Base-by-base conservation (phyloP, 2,329 filamentous ascomycete genomes). In the Fusarium gaditjirri region DNA sequence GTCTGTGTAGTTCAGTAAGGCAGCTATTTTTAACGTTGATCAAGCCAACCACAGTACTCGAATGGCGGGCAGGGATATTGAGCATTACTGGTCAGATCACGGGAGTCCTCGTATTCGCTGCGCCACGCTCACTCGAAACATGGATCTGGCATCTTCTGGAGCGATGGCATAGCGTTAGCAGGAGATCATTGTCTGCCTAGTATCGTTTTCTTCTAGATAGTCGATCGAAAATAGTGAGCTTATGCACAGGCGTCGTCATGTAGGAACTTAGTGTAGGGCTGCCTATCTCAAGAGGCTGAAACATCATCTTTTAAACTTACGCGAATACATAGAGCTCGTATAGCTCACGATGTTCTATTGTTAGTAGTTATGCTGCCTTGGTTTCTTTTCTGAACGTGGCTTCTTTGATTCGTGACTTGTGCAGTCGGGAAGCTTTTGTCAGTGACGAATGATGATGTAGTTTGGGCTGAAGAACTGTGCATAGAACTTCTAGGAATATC, bases 51-150 rank as follows among this genome's bases (percentile, higher is more conserved):
- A 59, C 21, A 23, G 25, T 13, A 6, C 21, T 25, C 25, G 31
- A 43, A 17, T 44, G 12, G 3, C 21, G 2, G 49, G 3, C 58
- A 61, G 31, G 49, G 58, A 4, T 61, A 19, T 19, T 43, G 36
- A 23, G 23, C 43, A 25, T 16, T 39, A 35, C 21, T 54, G 12
- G 52, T 19, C 27, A 41, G 19, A 29, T 47, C 29, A 47, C 39
- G 53, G n/a, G 31, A 33, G 19, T 33, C 35, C 56, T 56, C 49
- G 58, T 61, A 56, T 61, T 61, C 38, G 35, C 50, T 61, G 50
- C 58, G 58, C 58, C 58, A 61, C 58, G 35, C 53, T 47, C 14
- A 21, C n/a, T 59, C 23, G n/a, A 19, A 33, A 11, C 19, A 17
- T n/a, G 31, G 9, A 13, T 8, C 27, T 35, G 10, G 31, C 31